Evolutionary conservation across 306 rosid species (phyloP), one percentile per base, ranked within the genome.

Genomic region (Lagenaria siceraria): DNA sequence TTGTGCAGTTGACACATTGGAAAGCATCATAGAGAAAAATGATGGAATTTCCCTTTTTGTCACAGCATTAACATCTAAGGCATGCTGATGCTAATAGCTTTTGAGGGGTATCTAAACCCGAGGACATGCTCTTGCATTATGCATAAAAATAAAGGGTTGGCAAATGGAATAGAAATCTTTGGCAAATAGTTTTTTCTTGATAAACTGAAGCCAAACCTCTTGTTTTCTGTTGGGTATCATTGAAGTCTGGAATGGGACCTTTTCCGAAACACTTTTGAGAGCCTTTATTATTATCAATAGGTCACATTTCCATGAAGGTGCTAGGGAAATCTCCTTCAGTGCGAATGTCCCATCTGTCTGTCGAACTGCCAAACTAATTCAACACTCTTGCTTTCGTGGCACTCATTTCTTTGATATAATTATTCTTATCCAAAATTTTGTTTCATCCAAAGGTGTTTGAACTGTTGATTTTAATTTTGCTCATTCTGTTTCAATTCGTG

Each of bases 311-410:
- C 54, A 40, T 7, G 75, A 21, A 66, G 52, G 51, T 29, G 33
- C 3, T 29, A 29, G 33, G 56, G 56, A 52, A 52, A 52, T 52
- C 56, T 52, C 21, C 56, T 52, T 52, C 19, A 52, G 56, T 52
- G 56, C n/a, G 19, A 52, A 52, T 52, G 56, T 52, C 56, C n/a
- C 56, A 52, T 52, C n/a, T 52, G 56, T 52, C 56, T 52, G n/a
- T 52, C 56, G 19, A 52, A 52, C 51, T 13, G 51, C 51, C 55
- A 77, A 91, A 43, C 31, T n/a, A 46, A 1, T 69, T 69, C 38
- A 43, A 46, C 21, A 13, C 51, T 43, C 3, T 43, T 70, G 22
- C 56, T 22, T 22, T 53, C 7, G 14, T 70, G 55, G 18, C 55
- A 24, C 52, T 70, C 56, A 13, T 71, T 71, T 71, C 59, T 25